These are phyloP conservation scores for Halophytophthora polymorphica DNA, from an alignment of 352 stramenopile species.

Conservation along the genomic window DNA sequence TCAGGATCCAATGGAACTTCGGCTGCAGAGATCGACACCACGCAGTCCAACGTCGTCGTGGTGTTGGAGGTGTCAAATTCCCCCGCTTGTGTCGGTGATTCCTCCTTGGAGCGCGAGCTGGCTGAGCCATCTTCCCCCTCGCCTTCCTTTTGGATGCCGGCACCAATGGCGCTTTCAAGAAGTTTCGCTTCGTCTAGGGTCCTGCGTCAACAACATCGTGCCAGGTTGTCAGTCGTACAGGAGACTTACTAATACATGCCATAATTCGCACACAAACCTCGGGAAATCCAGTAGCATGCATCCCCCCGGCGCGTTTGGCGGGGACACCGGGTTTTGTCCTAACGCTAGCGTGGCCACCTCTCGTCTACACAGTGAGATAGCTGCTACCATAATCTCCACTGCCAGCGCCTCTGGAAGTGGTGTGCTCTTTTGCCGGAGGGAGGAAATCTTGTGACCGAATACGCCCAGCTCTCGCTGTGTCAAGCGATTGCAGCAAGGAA, in stretches of 20 bases:
- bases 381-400: constrained; percentile 49
- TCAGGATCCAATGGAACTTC: neutral
- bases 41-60: constrained; percentile 22
- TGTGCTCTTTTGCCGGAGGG: constrained; percentile 45
- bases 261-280: constrained; percentile 15
- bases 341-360: constrained; percentile 2
- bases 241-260: neutral
- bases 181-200: constrained; percentile 52
- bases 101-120: constrained; percentile 10
- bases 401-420: constrained; percentile 36
- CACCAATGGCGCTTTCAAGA: constrained; percentile 36
- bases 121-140: neutral
- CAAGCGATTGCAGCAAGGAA: constrained; percentile 1
- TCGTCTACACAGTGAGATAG: constrained; percentile 21
- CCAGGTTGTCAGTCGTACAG: constrained; percentile 1
- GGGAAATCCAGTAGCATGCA: constrained; percentile 64
- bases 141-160: constrained; percentile 8
- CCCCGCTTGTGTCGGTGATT: constrained; percentile 6
- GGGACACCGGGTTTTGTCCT: neutral
- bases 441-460: constrained; percentile 41
- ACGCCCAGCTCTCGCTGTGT: constrained; percentile 46
- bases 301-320: constrained; percentile 6
- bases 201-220: constrained; percentile 12
- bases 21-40: constrained; percentile 20
- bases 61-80: constrained; percentile 9